phyloP scores from a whole-genome alignment of 1,284 basidiomycete species.

The Apiotrichum brassicae region DNA sequence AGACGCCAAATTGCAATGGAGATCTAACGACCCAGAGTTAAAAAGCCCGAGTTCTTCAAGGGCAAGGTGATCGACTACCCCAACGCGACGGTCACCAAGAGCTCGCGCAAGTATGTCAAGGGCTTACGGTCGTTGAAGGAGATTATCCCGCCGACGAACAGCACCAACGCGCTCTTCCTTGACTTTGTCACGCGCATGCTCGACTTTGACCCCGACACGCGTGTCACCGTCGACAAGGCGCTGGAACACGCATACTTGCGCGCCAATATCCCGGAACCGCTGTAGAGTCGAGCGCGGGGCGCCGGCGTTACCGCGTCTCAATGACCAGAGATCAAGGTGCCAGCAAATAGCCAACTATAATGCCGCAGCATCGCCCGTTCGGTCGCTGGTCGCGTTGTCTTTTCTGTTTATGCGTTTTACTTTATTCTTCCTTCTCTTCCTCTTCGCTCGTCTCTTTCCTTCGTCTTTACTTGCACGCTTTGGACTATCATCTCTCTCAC shows the following conservation, averaged over 20 bases:
- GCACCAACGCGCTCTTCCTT: slow-evolving; percentile 63
- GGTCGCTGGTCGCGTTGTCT: too few relatives aligned
- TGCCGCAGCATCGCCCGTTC: too few relatives aligned
- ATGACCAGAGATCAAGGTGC: too few relatives aligned
- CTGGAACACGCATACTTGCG: slow-evolving; percentile 77
- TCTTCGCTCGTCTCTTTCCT: neutral
- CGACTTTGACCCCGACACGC: slow-evolving; percentile 81
- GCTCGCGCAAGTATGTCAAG: slow-evolving; percentile 90
- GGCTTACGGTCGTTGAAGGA: slow-evolving; percentile 73
- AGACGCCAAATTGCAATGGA: too few relatives aligned
- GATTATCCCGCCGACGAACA: slow-evolving; percentile 67
- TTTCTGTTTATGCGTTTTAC: too few relatives aligned
- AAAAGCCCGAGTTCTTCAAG: slow-evolving; percentile 85
- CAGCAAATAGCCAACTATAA: neutral
- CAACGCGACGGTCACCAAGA: slow-evolving; percentile 72
- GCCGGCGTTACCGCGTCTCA: too few relatives aligned
- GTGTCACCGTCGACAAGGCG: slow-evolving; percentile 79
- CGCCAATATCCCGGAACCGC: slow-evolving; percentile 18
- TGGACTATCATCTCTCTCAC: too few relatives aligned
- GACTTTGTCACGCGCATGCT: slow-evolving; percentile 81
- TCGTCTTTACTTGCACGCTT: neutral
- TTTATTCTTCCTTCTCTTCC: neutral
- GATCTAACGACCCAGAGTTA: slow-evolving; percentile 55
- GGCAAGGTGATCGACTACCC: slow-evolving; percentile 84
- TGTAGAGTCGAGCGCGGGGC: neutral